Evolutionary conservation across 1,284 basidiomycete genomes (phyloP), one percentile per base, ranked within the genome.

Genomic region (Ganoderma multipileum): DNA sequence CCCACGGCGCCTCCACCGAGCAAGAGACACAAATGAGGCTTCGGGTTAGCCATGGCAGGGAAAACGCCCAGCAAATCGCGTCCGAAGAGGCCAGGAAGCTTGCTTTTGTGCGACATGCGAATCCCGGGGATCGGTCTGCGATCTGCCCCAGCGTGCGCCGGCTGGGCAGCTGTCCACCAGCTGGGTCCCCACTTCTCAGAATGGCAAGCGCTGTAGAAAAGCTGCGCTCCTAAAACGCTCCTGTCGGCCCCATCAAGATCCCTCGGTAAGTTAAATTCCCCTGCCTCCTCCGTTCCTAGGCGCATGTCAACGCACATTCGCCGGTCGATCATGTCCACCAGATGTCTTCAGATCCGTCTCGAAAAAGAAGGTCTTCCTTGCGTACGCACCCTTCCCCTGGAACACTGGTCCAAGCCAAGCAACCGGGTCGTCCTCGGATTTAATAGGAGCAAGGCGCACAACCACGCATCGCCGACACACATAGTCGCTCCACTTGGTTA

Each of bases 151-250:
- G 30, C 26, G 52, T 55, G 28, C 47, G 47, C 47, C 12, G 47
- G 47, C 47, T n/a, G 47, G 47, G n/a, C 44, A 47, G n/a, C 44
- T 47, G 44, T 47, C 44, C 44, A 47, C 44, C 16, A 20, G n/a
- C 47, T 23, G 23, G 52, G 52, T 55, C 52, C 9, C 26, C 52
- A 55, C 28, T 55, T 8, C 52, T 55, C 16, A 33, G 28, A 33
- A 18, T 55, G 28, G 52, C 52, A 55, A 55, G 28, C 52, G 52
- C 52, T 18, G 28, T 55, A 52, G 23, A 52, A 52, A 26, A 23
- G 47, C 47, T 55, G 52, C 52, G 26, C 52, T 55, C 28, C 52
- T 30, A 55, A 55, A 55, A 30, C 52, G 28, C 52, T 20, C 52
- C 52, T 55, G 26, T 55, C 52, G 38, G 38, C 16, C 16, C 52